phyloP scores from a whole-genome alignment of 2,329 filamentous ascomycete genomes.

The Exophiala calicioides region DNA sequence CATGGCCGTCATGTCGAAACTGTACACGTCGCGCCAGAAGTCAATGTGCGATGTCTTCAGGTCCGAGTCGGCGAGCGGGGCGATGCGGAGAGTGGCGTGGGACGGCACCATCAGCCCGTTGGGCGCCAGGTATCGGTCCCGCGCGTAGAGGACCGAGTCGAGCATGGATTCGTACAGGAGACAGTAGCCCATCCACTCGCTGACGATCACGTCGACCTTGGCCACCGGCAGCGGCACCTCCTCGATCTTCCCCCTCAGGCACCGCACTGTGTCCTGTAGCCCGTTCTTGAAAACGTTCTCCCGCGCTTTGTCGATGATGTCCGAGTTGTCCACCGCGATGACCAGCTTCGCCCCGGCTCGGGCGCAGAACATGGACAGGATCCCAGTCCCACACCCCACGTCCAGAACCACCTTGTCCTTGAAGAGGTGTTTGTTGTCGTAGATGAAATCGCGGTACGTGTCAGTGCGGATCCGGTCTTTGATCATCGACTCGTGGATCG shows the following conservation, averaged over 20 bases:
- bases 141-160: constrained; percentile 83
- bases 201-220: constrained; percentile 90
- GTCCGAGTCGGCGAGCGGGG: constrained; percentile 75
- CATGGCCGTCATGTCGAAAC: constrained; percentile 93
- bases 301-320: constrained; percentile 82
- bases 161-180: constrained; percentile 95
- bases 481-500: constrained; percentile 94
- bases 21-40: constrained; percentile 92
- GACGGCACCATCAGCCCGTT: constrained; percentile 84
- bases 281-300: constrained; percentile 83
- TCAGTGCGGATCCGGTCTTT: constrained; percentile 87
- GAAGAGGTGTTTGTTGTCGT: constrained; percentile 85
- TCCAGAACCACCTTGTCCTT: constrained; percentile 84
- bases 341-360: constrained; percentile 84
- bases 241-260: constrained; percentile 82
- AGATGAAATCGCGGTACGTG: constrained; percentile 92
- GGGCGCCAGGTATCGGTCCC: constrained; percentile 79
- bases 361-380: constrained; percentile 92
- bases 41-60: constrained; percentile 75
- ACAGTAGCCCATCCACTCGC: constrained; percentile 97
- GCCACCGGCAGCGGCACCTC: constrained; percentile 76
- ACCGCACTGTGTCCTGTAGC: constrained; percentile 72
- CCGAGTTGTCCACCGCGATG: constrained; percentile 88
- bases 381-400: constrained; percentile 82
- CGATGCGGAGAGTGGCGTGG: constrained; percentile 78